Evolutionary conservation across 2,329 filamentous ascomycete genomes (phyloP).

Genomic region (Colletotrichum sp.): DNA sequence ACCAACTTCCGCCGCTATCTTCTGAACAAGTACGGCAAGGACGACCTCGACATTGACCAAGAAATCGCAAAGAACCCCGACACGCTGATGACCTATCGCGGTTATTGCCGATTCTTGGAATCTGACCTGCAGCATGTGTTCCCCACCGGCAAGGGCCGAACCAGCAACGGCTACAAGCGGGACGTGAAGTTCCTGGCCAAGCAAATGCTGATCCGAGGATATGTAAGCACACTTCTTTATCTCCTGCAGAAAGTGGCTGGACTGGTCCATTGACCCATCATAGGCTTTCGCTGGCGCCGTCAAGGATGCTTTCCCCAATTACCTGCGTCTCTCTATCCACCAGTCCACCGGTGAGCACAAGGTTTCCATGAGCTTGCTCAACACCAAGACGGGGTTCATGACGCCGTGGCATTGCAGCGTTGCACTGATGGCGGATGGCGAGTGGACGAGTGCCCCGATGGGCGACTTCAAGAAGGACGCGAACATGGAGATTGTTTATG

Average conservation of each 20-base stretch:
- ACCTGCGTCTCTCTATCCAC: neutral
- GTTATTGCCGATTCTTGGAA: neutral
- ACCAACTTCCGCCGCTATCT: neutral
- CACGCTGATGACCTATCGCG: neutral
- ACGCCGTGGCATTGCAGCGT: neutral
- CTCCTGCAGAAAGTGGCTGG: neutral
- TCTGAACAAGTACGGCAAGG: neutral
- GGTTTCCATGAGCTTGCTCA: neutral
- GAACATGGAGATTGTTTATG: neutral
- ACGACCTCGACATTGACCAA: neutral
- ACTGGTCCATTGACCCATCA: neutral
- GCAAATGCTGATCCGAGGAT: neutral
- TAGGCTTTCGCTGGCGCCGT: neutral
- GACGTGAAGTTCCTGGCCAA: neutral
- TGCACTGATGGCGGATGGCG: neutral
- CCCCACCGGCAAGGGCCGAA: neutral
- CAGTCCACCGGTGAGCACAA: neutral
- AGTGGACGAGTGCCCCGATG: neutral
- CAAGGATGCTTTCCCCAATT: neutral
- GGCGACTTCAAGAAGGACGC: neutral
- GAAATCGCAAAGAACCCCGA: neutral
- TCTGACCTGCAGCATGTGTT: neutral
- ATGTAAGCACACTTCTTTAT: neutral
- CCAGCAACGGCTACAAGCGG: neutral
- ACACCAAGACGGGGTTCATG: neutral